phyloP scores from a whole-genome alignment of 2,329 filamentous ascomycete species.

The Fusarium verticillioides region DNA sequence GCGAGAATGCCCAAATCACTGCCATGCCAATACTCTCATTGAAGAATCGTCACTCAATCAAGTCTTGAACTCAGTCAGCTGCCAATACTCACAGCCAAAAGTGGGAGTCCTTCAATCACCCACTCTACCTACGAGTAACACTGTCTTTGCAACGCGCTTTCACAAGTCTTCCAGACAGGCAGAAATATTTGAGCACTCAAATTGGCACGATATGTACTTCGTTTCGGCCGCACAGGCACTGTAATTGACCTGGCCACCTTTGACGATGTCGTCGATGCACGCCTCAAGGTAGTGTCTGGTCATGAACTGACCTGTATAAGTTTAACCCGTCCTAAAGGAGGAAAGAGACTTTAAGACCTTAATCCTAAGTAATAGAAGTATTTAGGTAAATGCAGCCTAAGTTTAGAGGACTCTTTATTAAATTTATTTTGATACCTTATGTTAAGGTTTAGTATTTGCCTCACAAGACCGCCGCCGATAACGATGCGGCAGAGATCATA shows the following conservation, averaged over 20 bases:
- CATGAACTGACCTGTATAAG: neutral
- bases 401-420: too few relatives aligned
- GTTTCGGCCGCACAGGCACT: neutral
- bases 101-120: neutral
- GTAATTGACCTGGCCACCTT: neutral
- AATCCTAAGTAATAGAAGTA: too few relatives aligned
- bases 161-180: neutral
- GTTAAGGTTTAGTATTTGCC: too few relatives aligned
- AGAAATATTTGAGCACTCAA: neutral
- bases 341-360: too few relatives aligned
- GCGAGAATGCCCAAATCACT: neutral
- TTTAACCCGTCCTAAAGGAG: too few relatives aligned
- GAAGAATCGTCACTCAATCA: rapidly evolving
- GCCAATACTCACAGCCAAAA: neutral
- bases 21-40: rapidly evolving
- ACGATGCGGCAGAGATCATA: too few relatives aligned
- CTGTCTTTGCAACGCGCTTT: too few relatives aligned
- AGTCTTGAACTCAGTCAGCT: rapidly evolving
- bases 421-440: too few relatives aligned
- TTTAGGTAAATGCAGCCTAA: too few relatives aligned
- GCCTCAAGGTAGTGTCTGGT: neutral
- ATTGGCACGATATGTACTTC: rapidly evolving
- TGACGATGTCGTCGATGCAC: neutral
- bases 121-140: neutral
- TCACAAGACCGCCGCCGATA: too few relatives aligned